Conservation (phyloP, 306 rosid species). For the Datisca glomerata region DNA sequence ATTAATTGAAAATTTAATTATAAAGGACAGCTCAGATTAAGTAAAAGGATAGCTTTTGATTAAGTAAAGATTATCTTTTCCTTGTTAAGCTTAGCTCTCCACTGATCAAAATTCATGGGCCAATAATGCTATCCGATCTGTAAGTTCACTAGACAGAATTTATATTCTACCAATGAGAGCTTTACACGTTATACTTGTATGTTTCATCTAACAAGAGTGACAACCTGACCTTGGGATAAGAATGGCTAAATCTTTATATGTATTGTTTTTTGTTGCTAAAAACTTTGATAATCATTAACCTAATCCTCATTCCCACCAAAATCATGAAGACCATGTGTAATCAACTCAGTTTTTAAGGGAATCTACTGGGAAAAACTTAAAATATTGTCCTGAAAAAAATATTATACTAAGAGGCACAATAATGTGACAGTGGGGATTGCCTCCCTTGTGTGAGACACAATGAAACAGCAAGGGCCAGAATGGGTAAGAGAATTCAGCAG, state of each 20-base stretch:
- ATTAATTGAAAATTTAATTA: background rate
- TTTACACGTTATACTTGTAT: slow-evolving; percentile 3
- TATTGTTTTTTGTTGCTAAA: too few relatives aligned
- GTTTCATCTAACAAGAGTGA: too few relatives aligned
- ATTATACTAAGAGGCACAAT: slow-evolving; percentile 30
- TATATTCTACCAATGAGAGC: background rate
- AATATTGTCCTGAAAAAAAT: slow-evolving; percentile 18
- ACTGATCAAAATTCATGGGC: background rate
- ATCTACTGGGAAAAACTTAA: slow-evolving; percentile 18
- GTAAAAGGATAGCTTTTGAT: background rate
- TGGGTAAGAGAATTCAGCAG: slow-evolving; percentile 11
- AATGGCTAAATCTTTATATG: too few relatives aligned
- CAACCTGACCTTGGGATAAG: too few relatives aligned
- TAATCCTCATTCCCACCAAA: slow-evolving; percentile 35
- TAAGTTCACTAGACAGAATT: background rate
- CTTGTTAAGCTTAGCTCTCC: slow-evolving; percentile 6
- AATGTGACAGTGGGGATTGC: slow-evolving; percentile 38
- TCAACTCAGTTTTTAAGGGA: slow-evolving; percentile 13
- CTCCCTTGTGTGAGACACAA: slow-evolving; percentile 46
- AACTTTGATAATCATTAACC: slow-evolving; percentile 38
- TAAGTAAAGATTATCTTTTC: background rate
- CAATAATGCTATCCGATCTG: slow-evolving; percentile 4
- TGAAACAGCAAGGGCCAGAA: slow-evolving; percentile 14
- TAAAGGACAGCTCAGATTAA: background rate
- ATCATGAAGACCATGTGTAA: slow-evolving; percentile 47